Conservation (phyloP, 257 asterid genomes). For the Petunia secreta region DNA sequence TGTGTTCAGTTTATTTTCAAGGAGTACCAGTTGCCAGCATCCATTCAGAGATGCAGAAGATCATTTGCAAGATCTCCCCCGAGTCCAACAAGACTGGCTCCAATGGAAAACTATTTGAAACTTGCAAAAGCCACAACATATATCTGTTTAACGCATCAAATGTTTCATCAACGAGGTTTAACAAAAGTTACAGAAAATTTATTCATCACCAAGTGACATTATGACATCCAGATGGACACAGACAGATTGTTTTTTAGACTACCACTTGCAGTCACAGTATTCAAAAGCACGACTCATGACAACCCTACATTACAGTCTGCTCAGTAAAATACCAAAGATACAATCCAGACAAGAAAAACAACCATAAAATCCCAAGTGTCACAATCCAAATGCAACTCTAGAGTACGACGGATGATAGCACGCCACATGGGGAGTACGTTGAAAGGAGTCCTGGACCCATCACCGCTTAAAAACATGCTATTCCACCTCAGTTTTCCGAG, state of each 20-base stretch:
- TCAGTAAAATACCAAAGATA: neutral
- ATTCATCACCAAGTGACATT: neutral
- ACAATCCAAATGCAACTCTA: neutral
- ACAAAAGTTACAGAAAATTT: neutral
- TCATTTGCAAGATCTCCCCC: neutral
- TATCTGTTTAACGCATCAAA: neutral
- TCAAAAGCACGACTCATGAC: neutral
- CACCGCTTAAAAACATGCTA: neutral
- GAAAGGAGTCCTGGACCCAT: slow-evolving; percentile 4
- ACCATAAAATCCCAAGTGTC: neutral
- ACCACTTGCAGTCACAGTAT: neutral
- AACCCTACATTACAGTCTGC: neutral
- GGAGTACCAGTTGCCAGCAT: neutral
- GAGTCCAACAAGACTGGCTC: neutral
- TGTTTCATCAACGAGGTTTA: neutral
- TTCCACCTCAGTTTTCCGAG: slow-evolving; percentile 66
- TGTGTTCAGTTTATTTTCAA: neutral
- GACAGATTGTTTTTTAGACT: neutral
- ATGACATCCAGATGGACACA: neutral
- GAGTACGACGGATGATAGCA: neutral
- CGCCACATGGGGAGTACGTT: neutral
- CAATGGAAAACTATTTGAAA: neutral
- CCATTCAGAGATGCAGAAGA: neutral
- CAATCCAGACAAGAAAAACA: neutral
- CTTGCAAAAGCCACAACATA: neutral